Percentiles rank a stretch among this genome's conserved stretches.
Evolutionary conservation across 495 filamentous ascomycete genomes (phyloP).

Genomic region (Podospora appendiculata): DNA sequence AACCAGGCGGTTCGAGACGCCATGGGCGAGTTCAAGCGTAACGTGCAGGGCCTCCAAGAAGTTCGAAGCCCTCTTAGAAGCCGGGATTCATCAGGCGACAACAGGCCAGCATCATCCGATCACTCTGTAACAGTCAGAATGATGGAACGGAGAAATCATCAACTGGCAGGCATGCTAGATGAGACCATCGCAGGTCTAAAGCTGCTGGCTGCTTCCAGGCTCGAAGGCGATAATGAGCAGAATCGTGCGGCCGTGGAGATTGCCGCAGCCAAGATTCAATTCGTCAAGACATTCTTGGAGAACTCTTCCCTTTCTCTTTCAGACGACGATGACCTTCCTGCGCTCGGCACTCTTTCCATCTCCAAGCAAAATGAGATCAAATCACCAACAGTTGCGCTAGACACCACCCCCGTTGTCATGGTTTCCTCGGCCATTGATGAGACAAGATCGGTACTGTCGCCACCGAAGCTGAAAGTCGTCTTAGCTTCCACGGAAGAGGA

Average conservation of each 20-base stretch:
- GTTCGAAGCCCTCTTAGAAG: conserved; percentile 26
- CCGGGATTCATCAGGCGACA: conserved; percentile 21
- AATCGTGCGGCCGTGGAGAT: conserved; percentile 48
- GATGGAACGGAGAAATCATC: conserved; percentile 63
- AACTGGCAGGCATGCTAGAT: conserved; percentile 65
- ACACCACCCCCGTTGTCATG: conserved; percentile 24
- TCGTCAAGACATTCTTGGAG: conserved; percentile 69
- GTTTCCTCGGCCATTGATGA: conserved; percentile 22
- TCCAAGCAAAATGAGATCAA: conserved; percentile 11
- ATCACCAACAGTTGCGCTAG: conserved; percentile 23
- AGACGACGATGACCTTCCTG: conserved; percentile 33
- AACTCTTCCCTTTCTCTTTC: conserved; percentile 52
- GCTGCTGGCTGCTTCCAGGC: conserved; percentile 30
- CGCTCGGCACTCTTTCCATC: conserved; percentile 15
- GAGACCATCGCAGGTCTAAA: conserved; percentile 63
- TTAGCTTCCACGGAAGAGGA: conserved; percentile 3
- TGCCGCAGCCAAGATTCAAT: conserved; percentile 65
- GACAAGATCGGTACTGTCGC: conserved; percentile 15
- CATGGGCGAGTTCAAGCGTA: conserved; percentile 63
- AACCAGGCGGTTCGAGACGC: conserved; percentile 87
- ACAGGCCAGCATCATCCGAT: conserved; percentile 6
- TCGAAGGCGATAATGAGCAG: conserved; percentile 29
- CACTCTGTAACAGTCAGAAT: conserved; percentile 25
- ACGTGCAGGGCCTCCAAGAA: conserved; percentile 38
- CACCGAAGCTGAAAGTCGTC: neutral